phyloP scores from a whole-genome alignment of 371 early-diverging fungal genomes.

The Apophysomyces trapeziformis region DNA sequence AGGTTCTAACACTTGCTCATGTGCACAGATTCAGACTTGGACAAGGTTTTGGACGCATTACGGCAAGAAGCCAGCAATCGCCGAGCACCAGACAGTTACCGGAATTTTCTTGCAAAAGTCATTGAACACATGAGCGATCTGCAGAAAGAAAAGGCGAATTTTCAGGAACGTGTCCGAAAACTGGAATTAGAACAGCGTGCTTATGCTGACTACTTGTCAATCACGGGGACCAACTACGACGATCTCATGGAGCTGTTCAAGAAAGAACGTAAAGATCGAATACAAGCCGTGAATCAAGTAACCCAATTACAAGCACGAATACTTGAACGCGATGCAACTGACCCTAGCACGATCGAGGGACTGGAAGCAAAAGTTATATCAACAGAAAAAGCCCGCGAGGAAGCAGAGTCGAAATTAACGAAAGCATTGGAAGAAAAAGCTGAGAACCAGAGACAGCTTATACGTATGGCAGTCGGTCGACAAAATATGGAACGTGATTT shows the following conservation, averaged over 20 bases:
- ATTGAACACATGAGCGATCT: background rate
- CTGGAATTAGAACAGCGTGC: background rate
- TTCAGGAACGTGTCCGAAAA: background rate
- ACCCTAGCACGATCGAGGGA: background rate
- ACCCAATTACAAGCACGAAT: background rate
- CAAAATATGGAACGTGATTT: slow-evolving; percentile 5
- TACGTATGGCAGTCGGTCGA: slow-evolving; percentile 1
- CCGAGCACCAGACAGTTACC: background rate
- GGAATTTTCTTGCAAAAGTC: background rate
- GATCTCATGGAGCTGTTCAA: background rate
- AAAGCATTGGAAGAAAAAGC: slow-evolving; percentile 1
- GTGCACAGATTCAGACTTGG: background rate
- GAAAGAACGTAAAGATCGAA: slow-evolving; percentile 1
- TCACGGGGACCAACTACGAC: background rate
- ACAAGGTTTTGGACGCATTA: background rate
- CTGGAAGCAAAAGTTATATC: background rate
- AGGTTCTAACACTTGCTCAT: background rate
- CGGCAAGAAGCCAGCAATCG: background rate
- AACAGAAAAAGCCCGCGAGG: background rate
- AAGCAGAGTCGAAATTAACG: background rate
- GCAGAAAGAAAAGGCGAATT: background rate
- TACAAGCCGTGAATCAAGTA: background rate
- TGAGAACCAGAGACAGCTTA: slow-evolving; percentile 5
- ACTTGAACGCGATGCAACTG: background rate
- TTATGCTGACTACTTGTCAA: background rate